Evolutionary conservation across 441 rosid genomes (phyloP), one percentile per base, ranked within the genome.

Genomic region (Erodium texanum): DNA sequence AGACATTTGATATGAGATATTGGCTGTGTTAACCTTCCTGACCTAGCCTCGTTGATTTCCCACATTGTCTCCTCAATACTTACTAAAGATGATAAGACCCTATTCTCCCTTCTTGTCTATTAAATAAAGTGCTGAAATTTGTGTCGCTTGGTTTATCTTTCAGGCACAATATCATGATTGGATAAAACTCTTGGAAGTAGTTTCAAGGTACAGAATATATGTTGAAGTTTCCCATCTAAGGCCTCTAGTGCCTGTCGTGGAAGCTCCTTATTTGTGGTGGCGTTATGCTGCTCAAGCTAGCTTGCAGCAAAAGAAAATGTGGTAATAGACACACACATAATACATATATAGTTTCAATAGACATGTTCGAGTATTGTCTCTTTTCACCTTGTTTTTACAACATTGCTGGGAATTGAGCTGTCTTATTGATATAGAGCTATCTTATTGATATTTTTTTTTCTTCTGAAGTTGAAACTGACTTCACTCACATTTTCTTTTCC

Each of bases 131-230:
- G 59, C 66, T 65, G 24, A 54, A 68, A 52, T 70, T 38, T 52
- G 64, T 67, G 45, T 58, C 54, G 22, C 64, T 76, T 74, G 64
- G 58, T 67, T 71, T 72, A 76, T 34, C 68, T 78, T 61, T 68
- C 87, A 94, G 99, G 90, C 81, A 45, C 99, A 94, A 75, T 94
- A 94, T 81, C 90, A 87, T 78, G 99, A 94, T 81, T 92, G 97
- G 94, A 87, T 94, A 82, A 94, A 85, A 81, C 85, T 94, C 71
- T 78, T 94, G 69, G 99, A 94, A 81, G 97, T 84, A 77, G 75
- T 94, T 78, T 88, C 98, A 24, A 88, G 91, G 79, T 86, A 92
- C 83, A 87, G 83, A 87, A 84, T 81, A 41, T 85, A 83, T 78
- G 73, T 88, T 67, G 99, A 94, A 76, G 79, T 92, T 74, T 92